A percentile compares a stretch with the other conserved stretches of the same genome.
phyloP scores from a whole-genome alignment of 176 grass and related monocot species.

The Ampelocalamus luodianensis region DNA sequence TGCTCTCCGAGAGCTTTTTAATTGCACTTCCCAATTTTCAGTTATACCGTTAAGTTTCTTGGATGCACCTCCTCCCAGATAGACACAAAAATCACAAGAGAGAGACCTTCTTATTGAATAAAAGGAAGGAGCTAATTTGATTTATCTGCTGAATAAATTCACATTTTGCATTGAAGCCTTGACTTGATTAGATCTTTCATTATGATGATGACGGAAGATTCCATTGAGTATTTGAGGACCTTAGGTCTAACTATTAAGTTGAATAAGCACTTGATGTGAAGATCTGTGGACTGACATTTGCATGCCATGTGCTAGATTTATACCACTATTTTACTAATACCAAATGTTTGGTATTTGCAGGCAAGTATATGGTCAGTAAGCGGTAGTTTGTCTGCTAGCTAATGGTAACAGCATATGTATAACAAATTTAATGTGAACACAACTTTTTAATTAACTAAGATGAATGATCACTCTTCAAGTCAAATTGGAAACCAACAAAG shows the following conservation, averaged over 20 bases:
- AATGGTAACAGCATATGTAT: background rate
- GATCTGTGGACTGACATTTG: background rate
- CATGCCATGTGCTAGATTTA: background rate
- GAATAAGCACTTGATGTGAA: background rate
- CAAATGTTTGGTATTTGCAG: background rate
- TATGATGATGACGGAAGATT: background rate
- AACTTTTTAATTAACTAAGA: background rate
- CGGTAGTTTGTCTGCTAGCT: background rate
- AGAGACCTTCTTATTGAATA: background rate
- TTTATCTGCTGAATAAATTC: background rate
- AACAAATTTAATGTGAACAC: background rate
- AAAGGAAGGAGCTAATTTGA: background rate
- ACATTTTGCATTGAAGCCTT: background rate
- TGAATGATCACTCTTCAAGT: constrained; percentile 2
- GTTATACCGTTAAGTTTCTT: background rate
- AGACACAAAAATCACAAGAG: background rate
- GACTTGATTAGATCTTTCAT: background rate
- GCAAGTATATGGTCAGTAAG: constrained; percentile 3
- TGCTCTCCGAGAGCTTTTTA: background rate
- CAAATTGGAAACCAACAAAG: background rate
- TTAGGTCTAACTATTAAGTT: background rate
- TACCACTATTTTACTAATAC: constrained; percentile 9
- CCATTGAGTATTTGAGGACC: background rate
- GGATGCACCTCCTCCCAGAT: background rate
- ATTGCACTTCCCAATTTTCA: background rate